Base-by-base conservation (phyloP, 306 rosid species). In the Gynostemma pentaphyllum region DNA sequence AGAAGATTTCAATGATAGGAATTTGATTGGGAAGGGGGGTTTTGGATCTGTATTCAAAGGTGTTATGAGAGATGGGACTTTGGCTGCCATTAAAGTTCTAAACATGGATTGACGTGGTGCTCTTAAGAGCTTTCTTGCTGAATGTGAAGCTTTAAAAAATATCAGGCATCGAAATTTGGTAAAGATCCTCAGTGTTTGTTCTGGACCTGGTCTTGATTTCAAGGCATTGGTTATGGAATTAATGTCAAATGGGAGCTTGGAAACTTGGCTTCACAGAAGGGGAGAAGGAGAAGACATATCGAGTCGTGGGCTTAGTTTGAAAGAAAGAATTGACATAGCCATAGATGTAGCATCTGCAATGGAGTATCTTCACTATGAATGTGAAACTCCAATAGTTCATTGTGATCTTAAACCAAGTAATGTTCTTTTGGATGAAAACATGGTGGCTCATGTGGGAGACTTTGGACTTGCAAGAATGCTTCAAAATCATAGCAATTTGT, bases 21-120 rank as follows among this genome's bases (percentile, higher is more conserved):
- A 74, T 16, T 71, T 78, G 30, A 71, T 78, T 6, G 77, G 74
- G 14, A 32, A 18, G 6, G 77, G 79, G 18, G 26, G 57, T 23
- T 28, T 41, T 7, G 79, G 83, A 8, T 54, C 45, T 14, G 79
- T 78, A 8, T 78, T 70, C 9, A 71, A 73, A 60, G 73, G 65
- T 49, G 44, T 68, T 14, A 26, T 28, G 16, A 21, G 18, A 2
- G 44, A 67, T 28, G 34, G 51, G 11, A 16, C 22, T 5, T 36
- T 7, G 21, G 44, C 51, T 2, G 77, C 77, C 18, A 56, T 73
- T 8, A 71, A 71, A 45, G 75, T 71, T 28, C 53, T 71, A 23
- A 64, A 64, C 66, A 47, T 71, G 1, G 37, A 64, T 3, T 47
- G 53, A 28, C n/a, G 54, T 60, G 70, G 70, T 41, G 62, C 70